Evolutionary conservation across 2,329 filamentous ascomycete genomes (phyloP).

Genomic region (Akanthomyces dipterigenus): DNA sequence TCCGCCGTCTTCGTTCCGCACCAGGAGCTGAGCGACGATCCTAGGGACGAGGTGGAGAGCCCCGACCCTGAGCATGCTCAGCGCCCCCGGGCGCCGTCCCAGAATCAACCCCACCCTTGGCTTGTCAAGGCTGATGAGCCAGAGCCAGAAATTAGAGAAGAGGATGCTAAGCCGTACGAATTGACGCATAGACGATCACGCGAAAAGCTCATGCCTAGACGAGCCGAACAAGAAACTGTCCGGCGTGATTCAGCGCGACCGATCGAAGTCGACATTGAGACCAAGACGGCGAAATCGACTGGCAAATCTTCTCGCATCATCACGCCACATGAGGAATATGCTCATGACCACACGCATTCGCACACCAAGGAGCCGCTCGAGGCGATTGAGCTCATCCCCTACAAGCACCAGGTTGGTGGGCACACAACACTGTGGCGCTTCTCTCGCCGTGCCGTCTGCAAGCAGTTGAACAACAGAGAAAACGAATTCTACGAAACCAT

Average conservation of each 20-base stretch:
- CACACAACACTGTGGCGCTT: slow-evolving; percentile 96
- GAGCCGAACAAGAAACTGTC: slow-evolving; percentile 11
- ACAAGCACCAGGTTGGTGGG: slow-evolving; percentile 93
- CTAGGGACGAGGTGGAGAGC: slow-evolving; percentile 24
- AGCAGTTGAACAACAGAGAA: slow-evolving; percentile 94
- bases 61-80: slow-evolving; percentile 36
- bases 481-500: slow-evolving; percentile 99
- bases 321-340: slow-evolving; percentile 39
- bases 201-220: slow-evolving; percentile 4
- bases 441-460: slow-evolving; percentile 90
- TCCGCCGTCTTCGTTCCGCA: slow-evolving; percentile 78
- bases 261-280: slow-evolving; percentile 37
- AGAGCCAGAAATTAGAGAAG: slow-evolving; percentile 27
- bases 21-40: slow-evolving; percentile 43
- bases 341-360: slow-evolving; percentile 45
- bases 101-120: slow-evolving; percentile 41
- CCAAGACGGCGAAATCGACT: slow-evolving; percentile 23
- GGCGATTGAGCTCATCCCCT: slow-evolving; percentile 92
- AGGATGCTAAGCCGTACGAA: slow-evolving; percentile 17
- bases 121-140: slow-evolving; percentile 51
- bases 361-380: slow-evolving; percentile 60
- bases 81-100: slow-evolving; percentile 38
- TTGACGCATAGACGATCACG: slow-evolving; percentile 8
- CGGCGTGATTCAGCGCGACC: slow-evolving; percentile 28
- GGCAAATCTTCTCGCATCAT: slow-evolving; percentile 31